A percentile compares a stretch with the other conserved stretches of the same genome.
Evolutionary conservation across 768 basidiomycete genomes (phyloP).

Genomic region (Suillus paluster): DNA sequence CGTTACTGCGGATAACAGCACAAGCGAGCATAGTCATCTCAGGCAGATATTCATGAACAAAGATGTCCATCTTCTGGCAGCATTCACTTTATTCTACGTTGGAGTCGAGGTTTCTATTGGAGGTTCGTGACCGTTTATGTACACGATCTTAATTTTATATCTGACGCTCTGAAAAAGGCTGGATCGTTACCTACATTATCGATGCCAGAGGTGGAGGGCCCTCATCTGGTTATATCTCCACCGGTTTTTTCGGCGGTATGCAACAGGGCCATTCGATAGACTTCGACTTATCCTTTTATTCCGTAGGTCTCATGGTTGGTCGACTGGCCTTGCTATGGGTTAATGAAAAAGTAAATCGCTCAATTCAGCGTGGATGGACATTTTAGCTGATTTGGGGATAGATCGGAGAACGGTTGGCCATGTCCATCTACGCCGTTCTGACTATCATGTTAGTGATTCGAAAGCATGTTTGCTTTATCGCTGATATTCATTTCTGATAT

Average conservation of each 20-base stretch:
- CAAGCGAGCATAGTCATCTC: constrained; percentile 42
- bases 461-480: neutral
- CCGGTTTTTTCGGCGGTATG: constrained; percentile 60
- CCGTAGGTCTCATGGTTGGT: constrained; percentile 58
- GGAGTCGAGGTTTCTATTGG: constrained; percentile 64
- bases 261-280: neutral
- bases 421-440: constrained; percentile 56
- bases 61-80: constrained; percentile 63
- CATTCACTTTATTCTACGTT: constrained; percentile 70
- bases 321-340: constrained; percentile 59
- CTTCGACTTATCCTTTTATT: neutral
- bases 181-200: constrained; percentile 69
- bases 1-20: constrained; percentile 38
- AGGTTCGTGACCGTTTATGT: constrained; percentile 32
- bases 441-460: constrained; percentile 48
- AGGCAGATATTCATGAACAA: constrained; percentile 55
- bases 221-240: constrained; percentile 53
- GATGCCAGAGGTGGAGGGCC: constrained; percentile 48
- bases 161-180: constrained; percentile 44
- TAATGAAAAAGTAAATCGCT: constrained; percentile 47
- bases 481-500: constrained; percentile 28
- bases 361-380: neutral
- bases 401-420: constrained; percentile 58
- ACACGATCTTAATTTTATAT: neutral
- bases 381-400: constrained; percentile 16